Conservation (phyloP, 2,329 filamentous ascomycete genomes). For the Coniella lustricola region DNA sequence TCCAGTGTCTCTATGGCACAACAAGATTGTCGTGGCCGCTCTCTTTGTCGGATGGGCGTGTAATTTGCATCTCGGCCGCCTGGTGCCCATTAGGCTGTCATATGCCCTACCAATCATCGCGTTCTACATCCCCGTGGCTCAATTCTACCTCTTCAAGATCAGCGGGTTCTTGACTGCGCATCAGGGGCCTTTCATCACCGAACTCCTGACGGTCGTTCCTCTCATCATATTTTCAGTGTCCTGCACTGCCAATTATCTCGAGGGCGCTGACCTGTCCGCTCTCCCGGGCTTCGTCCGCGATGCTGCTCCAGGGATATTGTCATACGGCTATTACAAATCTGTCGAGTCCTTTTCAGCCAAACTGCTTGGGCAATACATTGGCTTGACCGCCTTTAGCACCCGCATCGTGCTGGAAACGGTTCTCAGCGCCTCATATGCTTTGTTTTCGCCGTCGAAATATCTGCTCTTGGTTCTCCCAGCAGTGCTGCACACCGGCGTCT, state of each 20-base stretch:
- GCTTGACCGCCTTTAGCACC: slow-evolving; percentile 57
- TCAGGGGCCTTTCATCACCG: slow-evolving; percentile 69
- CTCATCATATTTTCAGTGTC: slow-evolving; percentile 58
- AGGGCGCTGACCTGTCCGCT: slow-evolving; percentile 49
- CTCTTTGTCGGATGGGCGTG: slow-evolving; percentile 67
- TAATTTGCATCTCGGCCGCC: slow-evolving; percentile 48
- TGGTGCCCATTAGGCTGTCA: slow-evolving; percentile 41
- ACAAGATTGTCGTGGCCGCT: slow-evolving; percentile 55
- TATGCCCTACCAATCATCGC: slow-evolving; percentile 65
- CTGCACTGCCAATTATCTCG: slow-evolving; percentile 57
- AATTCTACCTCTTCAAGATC: slow-evolving; percentile 62
- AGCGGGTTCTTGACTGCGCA: slow-evolving; percentile 61
- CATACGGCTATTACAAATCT: slow-evolving; percentile 58
- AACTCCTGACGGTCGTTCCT: slow-evolving; percentile 65
- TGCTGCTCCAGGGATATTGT: slow-evolving; percentile 56
- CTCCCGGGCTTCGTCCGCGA: slow-evolving; percentile 54
- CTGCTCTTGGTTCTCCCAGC: slow-evolving; percentile 64
- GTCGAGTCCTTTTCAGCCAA: slow-evolving; percentile 34
- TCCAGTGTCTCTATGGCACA: slow-evolving; percentile 66
- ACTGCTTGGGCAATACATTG: slow-evolving; percentile 45
- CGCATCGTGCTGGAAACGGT: slow-evolving; percentile 66
- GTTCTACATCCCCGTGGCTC: slow-evolving; percentile 64
- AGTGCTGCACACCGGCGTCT: slow-evolving; percentile 60
- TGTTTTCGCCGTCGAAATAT: slow-evolving; percentile 61
- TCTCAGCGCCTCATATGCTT: slow-evolving; percentile 56